Evolutionary conservation across 208 protist genomes (phyloP), one percentile per base, ranked within the genome.

Genomic region (Acanthamoeba sp.): DNA sequence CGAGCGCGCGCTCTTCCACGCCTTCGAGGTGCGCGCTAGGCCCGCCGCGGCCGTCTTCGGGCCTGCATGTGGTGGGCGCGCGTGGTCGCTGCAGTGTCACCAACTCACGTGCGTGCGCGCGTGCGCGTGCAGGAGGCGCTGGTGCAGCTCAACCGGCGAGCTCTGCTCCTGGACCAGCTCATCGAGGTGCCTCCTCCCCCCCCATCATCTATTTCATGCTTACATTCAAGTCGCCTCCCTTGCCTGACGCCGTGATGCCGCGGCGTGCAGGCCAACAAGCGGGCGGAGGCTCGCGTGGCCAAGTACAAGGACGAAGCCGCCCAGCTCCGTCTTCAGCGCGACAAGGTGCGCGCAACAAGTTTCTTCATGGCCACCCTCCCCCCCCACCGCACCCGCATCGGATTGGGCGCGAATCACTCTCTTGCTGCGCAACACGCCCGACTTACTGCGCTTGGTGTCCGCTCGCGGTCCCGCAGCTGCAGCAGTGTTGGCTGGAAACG

Each of bases 21-120:
- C 64, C 5, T 71, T 71, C 29, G 64, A 71, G 64, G 64, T 71
- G n/a, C n/a, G n/a, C n/a, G n/a, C n/a, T n/a, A n/a, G n/a, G n/a
- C n/a, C n/a, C n/a, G n/a, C n/a, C n/a, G n/a, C n/a, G n/a, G n/a
- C n/a, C n/a, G n/a, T n/a, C n/a, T n/a, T n/a, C n/a, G n/a, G n/a
- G n/a, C n/a, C n/a, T n/a, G n/a, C n/a, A n/a, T n/a, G n/a, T n/a
- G n/a, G n/a, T n/a, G n/a, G n/a, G n/a, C n/a, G n/a, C n/a, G n/a
- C n/a, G n/a, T n/a, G n/a, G n/a, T n/a, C n/a, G n/a, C n/a, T n/a
- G n/a, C n/a, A n/a, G n/a, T n/a, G n/a, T n/a, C n/a, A n/a, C n/a
- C n/a, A n/a, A n/a, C n/a, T n/a, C n/a, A n/a, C n/a, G n/a, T 69
- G n/a, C 6, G n/a, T 69, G 24, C 16, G 59, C 22, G 5, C 22